Conservation (phyloP, 2,329 filamentous ascomycete genomes). For the Dactylellina haptotyla region DNA sequence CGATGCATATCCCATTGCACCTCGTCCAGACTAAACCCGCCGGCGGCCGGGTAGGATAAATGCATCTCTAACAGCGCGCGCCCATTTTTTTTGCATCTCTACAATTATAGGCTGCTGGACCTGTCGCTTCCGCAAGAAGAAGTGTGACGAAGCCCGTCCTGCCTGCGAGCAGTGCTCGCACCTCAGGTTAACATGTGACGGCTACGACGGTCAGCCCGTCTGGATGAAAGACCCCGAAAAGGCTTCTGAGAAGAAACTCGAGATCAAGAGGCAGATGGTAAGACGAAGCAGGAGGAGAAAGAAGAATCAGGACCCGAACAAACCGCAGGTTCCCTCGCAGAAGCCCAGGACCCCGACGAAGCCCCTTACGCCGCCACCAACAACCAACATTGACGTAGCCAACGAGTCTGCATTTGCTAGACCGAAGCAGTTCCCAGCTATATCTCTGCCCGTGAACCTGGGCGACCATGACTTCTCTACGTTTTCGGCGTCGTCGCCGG, state of each 20-base stretch:
- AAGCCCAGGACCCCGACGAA: constrained; percentile 62
- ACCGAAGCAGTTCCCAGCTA: constrained; percentile 9
- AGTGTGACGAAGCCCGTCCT: constrained; percentile 61
- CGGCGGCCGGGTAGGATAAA: too few relatives aligned
- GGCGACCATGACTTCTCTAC: constrained; percentile 36
- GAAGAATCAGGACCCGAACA: constrained; percentile 48
- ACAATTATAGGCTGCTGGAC: constrained; percentile 60
- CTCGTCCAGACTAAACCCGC: too few relatives aligned
- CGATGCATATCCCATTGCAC: too few relatives aligned
- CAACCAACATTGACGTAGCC: constrained; percentile 56
- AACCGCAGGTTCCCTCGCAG: constrained; percentile 27
- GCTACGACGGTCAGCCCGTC: constrained; percentile 59
- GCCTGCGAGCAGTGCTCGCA: constrained; percentile 60
- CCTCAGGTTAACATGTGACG: constrained; percentile 59
- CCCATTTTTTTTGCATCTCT: constrained; percentile 1
- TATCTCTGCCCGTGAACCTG: constrained; percentile 22
- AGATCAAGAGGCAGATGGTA: constrained; percentile 57
- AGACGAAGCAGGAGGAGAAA: constrained; percentile 54
- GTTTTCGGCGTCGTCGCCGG: constrained; percentile 49
- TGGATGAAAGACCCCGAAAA: constrained; percentile 58
- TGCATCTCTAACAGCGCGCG: background rate
- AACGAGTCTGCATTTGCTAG: constrained; percentile 1
- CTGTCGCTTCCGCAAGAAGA: constrained; percentile 61
- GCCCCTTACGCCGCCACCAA: constrained; percentile 62
- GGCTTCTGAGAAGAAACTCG: constrained; percentile 55